Conservation (phyloP, 495 filamentous ascomycete genomes). For the Penicillium crystallinum region DNA sequence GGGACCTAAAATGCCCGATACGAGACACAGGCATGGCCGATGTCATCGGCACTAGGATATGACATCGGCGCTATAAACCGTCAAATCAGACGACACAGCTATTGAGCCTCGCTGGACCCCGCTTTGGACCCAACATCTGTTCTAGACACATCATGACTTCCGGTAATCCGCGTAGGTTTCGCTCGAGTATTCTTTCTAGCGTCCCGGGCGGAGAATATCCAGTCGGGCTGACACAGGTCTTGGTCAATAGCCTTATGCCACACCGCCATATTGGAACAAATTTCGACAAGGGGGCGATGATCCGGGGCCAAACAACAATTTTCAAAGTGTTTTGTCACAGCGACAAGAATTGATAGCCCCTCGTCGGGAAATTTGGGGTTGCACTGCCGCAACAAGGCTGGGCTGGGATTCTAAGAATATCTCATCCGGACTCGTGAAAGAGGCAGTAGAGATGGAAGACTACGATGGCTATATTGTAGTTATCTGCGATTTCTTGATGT, state of each 20-base stretch:
- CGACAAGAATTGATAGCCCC: not conserved
- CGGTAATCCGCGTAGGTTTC: not conserved
- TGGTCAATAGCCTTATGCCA: not conserved
- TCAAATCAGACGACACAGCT: not conserved
- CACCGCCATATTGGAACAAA: constrained; percentile 1
- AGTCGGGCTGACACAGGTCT: not conserved
- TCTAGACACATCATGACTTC: not conserved
- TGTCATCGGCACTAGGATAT: not conserved
- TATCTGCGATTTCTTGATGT: no score
- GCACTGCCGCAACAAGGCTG: not conserved
- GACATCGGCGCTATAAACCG: not conserved
- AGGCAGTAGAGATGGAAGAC: not conserved
- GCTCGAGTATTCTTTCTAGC: not conserved
- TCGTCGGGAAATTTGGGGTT: not conserved
- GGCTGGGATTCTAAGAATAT: not conserved
- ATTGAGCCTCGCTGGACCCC: constrained; percentile 1
- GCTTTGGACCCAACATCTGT: not conserved
- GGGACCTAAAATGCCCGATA: not conserved
- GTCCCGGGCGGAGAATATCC: not conserved
- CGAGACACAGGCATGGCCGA: not conserved
- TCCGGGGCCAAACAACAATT: not conserved
- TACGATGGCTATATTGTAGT: no score
- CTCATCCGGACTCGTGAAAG: not conserved
- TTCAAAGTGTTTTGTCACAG: not conserved
- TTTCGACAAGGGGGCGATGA: not conserved